Evolutionary conservation across 2,329 filamentous ascomycete genomes (phyloP).

Genomic region (Diaporthe capsici): DNA sequence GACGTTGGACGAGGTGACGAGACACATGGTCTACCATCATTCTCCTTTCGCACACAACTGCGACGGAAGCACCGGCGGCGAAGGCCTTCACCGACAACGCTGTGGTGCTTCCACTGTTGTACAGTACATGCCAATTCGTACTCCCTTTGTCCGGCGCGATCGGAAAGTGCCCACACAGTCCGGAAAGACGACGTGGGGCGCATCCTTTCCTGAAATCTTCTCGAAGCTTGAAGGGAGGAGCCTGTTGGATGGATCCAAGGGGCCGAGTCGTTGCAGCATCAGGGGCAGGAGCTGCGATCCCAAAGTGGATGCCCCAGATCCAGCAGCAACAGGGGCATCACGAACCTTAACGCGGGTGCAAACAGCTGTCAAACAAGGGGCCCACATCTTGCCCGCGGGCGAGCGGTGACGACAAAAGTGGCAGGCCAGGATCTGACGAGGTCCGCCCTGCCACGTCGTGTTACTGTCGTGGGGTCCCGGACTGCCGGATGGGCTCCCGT

Average conservation of each 20-base stretch:
- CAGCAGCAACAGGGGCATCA: constrained; percentile 20
- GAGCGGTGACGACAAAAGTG: constrained; percentile 41
- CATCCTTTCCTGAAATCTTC: constrained; percentile 41
- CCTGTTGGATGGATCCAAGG: constrained; percentile 24
- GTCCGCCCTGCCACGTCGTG: constrained; percentile 40
- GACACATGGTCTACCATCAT: neutral
- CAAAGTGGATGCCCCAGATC: constrained; percentile 34
- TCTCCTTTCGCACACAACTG: neutral
- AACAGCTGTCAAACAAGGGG: constrained; percentile 41
- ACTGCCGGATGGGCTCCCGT: constrained; percentile 30
- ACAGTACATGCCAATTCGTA: neutral
- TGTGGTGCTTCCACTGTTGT: constrained; percentile 19
- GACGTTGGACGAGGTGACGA: neutral
- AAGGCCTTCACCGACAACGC: constrained; percentile 19
- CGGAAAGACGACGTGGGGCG: constrained; percentile 34
- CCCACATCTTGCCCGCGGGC: constrained; percentile 28
- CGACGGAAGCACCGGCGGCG: constrained; percentile 21
- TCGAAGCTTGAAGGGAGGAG: constrained; percentile 40
- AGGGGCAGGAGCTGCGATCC: constrained; percentile 34
- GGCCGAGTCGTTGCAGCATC: constrained; percentile 32
- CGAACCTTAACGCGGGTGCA: constrained; percentile 37
- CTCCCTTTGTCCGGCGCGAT: constrained; percentile 33
- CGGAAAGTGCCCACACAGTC: constrained; percentile 39
- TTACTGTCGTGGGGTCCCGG: constrained; percentile 36
- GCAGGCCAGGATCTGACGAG: constrained; percentile 38